Conservation (phyloP, 1,284 basidiomycete genomes). For the Pterulicium gracile region DNA sequence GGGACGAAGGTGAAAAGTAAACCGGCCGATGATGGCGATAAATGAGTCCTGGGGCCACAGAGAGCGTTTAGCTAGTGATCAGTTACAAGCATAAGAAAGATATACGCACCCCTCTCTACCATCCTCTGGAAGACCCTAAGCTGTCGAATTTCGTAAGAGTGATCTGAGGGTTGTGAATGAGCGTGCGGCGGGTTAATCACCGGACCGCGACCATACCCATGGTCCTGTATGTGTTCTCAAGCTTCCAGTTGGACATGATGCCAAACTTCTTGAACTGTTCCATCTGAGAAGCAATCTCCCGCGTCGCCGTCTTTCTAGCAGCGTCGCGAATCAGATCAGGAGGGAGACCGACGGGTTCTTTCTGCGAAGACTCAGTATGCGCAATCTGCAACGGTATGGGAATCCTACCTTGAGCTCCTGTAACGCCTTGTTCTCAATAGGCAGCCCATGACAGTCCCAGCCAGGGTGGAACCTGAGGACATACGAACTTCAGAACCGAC, state of each 20-base stretch:
- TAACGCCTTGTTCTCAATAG: constrained; percentile 91
- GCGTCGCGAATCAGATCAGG: constrained; percentile 59
- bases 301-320: constrained; percentile 66
- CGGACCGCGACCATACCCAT: constrained; percentile 41
- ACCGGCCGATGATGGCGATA: constrained; percentile 86
- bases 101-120: constrained; percentile 63
- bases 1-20: constrained; percentile 92
- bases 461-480: constrained; percentile 78
- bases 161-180: constrained; percentile 41
- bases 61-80: constrained; percentile 2
- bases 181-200: background rate
- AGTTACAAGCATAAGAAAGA: background rate
- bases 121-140: constrained; percentile 81
- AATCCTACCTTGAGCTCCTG: constrained; percentile 53
- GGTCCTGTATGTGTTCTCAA: constrained; percentile 76
- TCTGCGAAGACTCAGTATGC: constrained; percentile 19
- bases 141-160: constrained; percentile 83
- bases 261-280: constrained; percentile 76
- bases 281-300: constrained; percentile 72
- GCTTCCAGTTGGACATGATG: constrained; percentile 89
- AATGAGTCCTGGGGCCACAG: constrained; percentile 50
- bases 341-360: constrained; percentile 44
- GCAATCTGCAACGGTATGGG: constrained; percentile 2
- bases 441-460: constrained; percentile 98
- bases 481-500: constrained; percentile 2